Evolutionary conservation across 2,329 filamentous ascomycete genomes (phyloP).

Genomic region (Colletotrichum sp.): DNA sequence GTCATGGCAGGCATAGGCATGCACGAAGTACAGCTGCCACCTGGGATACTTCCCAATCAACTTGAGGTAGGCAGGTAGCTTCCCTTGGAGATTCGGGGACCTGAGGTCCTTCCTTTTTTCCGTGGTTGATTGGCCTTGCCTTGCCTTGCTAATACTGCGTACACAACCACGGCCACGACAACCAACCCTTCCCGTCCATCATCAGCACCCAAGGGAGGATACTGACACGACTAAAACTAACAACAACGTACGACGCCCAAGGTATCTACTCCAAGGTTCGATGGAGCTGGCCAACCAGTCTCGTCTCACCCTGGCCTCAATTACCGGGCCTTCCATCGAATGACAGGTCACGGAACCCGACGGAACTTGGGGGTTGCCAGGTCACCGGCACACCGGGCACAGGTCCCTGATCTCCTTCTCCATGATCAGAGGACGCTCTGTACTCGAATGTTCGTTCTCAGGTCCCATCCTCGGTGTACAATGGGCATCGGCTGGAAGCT

Average conservation of each 20-base stretch:
- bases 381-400: background rate
- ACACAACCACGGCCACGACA: background rate
- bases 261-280: background rate
- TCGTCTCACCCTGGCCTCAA: conserved; percentile 5
- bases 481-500: background rate
- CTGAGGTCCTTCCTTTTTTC: background rate
- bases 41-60: background rate
- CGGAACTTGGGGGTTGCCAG: background rate
- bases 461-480: background rate
- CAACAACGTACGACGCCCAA: background rate
- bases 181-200: background rate
- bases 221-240: background rate
- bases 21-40: background rate
- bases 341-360: background rate
- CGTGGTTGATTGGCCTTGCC: background rate
- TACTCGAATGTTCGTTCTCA: background rate
- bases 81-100: background rate
- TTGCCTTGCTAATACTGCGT: background rate
- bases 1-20: conserved; percentile 8
- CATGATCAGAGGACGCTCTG: background rate
- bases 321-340: conserved; percentile 7
- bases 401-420: background rate
- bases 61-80: background rate
- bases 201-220: background rate
- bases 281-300: background rate